Evolutionary conservation across 768 basidiomycete genomes (phyloP).

Genomic region (Termitomyces sp.): DNA sequence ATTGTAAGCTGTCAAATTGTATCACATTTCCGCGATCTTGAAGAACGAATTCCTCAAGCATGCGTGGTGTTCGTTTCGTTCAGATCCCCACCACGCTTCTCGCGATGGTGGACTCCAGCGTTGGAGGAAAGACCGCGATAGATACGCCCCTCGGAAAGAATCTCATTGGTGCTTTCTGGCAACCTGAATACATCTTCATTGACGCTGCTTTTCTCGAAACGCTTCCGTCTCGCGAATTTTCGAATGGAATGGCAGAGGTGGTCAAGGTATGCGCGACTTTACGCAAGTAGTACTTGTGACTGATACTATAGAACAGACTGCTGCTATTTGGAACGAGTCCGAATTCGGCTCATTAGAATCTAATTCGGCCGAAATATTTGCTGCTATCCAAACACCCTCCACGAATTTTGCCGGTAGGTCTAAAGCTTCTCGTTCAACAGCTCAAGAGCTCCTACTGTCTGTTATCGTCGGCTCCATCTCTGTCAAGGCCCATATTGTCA

Average conservation of each 20-base stretch:
- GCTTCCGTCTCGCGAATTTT: slow-evolving; percentile 86
- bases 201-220: slow-evolving; percentile 95
- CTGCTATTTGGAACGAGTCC: slow-evolving; percentile 94
- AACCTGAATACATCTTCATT: slow-evolving; percentile 96
- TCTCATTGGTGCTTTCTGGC: slow-evolving; percentile 97
- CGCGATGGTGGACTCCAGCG: slow-evolving; percentile 97
- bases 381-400: slow-evolving; percentile 76
- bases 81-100: slow-evolving; percentile 96
- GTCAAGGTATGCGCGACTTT: slow-evolving; percentile 64
- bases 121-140: slow-evolving; percentile 99
- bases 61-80: slow-evolving; percentile 93
- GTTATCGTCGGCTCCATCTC: slow-evolving; percentile 91
- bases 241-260: slow-evolving; percentile 99
- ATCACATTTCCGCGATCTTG: slow-evolving; percentile 3
- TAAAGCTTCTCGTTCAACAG: slow-evolving; percentile 60
- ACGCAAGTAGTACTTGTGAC: not conserved
- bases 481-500: slow-evolving; percentile 96
- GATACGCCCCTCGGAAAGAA: slow-evolving; percentile 99
- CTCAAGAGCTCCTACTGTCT: slow-evolving; percentile 81
- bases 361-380: slow-evolving; percentile 76
- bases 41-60: slow-evolving; percentile 42
- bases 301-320: slow-evolving; percentile 55
- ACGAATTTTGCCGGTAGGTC: slow-evolving; percentile 48
- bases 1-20: slow-evolving; percentile 55
- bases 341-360: slow-evolving; percentile 90